Percentiles rank a stretch among this genome's conserved stretches.
phyloP scores from a whole-genome alignment of 2,329 filamentous ascomycete genomes.

The Dryadomyces quercivorus region DNA sequence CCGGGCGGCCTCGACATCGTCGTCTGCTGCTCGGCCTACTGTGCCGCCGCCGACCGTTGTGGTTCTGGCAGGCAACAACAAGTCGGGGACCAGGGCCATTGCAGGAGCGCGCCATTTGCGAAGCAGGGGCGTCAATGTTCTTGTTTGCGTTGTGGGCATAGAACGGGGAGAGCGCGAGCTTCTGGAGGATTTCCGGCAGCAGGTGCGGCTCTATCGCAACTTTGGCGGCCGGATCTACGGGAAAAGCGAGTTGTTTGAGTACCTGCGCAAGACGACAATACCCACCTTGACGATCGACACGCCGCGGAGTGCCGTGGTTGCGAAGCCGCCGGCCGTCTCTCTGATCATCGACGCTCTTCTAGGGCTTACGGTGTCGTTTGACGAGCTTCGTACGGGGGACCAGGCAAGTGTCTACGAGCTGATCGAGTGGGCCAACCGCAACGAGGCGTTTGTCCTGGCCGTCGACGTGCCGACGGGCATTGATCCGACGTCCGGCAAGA shows the following conservation, averaged over 20 bases:
- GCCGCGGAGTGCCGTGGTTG: slow-evolving; percentile 26
- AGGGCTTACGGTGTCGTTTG: slow-evolving; percentile 76
- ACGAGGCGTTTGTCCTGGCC: slow-evolving; percentile 68
- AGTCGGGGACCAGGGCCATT: slow-evolving; percentile 72
- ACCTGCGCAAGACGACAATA: slow-evolving; percentile 35
- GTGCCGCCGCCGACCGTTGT: slow-evolving; percentile 35
- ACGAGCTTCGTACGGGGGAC: slow-evolving; percentile 72
- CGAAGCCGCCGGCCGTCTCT: slow-evolving; percentile 53
- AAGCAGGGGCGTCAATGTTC: slow-evolving; percentile 68
- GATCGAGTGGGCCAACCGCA: slow-evolving; percentile 88
- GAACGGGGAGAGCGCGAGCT: slow-evolving; percentile 71
- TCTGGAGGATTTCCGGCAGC: slow-evolving; percentile 66
- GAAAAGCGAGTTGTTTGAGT: slow-evolving; percentile 50
- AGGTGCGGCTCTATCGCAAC: slow-evolving; percentile 72
- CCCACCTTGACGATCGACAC: slow-evolving; percentile 24
- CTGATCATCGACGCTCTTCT: slow-evolving; percentile 83
- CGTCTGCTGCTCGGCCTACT: not conserved
- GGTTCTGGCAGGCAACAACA: slow-evolving; percentile 91
- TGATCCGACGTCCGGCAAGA: slow-evolving; percentile 62
- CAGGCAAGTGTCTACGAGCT: slow-evolving; percentile 78
- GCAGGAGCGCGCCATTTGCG: slow-evolving; percentile 78
- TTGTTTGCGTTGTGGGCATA: slow-evolving; percentile 73
- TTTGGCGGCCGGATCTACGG: slow-evolving; percentile 63
- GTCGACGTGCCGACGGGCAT: slow-evolving; percentile 89
- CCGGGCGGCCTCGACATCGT: slow-evolving; percentile 22